Percentiles rank a stretch among this genome's conserved stretches.
phyloP scores from a whole-genome alignment of 1,284 basidiomycete species.

The Cryptococcus sp. region DNA sequence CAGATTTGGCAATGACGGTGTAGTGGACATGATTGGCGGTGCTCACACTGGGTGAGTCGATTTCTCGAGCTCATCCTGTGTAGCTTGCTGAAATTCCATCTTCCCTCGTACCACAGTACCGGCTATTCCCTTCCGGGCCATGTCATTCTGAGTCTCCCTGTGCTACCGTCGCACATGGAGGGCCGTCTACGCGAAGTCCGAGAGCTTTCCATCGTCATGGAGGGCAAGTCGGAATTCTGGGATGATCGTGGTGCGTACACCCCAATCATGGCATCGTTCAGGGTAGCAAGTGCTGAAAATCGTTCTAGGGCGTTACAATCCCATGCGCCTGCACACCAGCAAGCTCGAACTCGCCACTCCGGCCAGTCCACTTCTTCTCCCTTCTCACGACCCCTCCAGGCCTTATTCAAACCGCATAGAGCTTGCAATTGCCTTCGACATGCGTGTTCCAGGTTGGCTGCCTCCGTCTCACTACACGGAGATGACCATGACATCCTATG shows the following conservation, averaged over 20 bases:
- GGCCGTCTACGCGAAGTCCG: constrained; percentile 26
- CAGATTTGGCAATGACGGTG: constrained; percentile 28
- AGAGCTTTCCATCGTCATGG: constrained; percentile 37
- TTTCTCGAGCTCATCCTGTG: not conserved
- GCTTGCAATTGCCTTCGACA: constrained; percentile 46
- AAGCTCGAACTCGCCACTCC: constrained; percentile 22
- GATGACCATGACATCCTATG: constrained; percentile 37
- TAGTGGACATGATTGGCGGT: constrained; percentile 35
- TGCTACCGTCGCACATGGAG: constrained; percentile 21
- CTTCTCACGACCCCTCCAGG: constrained; percentile 13
- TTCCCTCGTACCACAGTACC: constrained; percentile 16
- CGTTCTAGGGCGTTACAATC: constrained; percentile 46
- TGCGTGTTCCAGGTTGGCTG: constrained; percentile 50
- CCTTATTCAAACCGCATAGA: constrained; percentile 16
- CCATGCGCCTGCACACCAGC: constrained; percentile 31
- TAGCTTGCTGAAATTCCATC: not conserved
- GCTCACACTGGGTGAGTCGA: constrained; percentile 37
- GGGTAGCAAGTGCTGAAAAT: not conserved
- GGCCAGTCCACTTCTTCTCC: constrained; percentile 22
- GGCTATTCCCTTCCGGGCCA: constrained; percentile 39
- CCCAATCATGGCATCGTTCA: not conserved
- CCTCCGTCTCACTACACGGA: constrained; percentile 36
- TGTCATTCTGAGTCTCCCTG: constrained; percentile 25
- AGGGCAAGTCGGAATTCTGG: constrained; percentile 49
- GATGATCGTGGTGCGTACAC: constrained; percentile 41